These are phyloP conservation scores for Lachancea fermentati DNA, from an alignment of 805 yeast species.

Conservation along the genomic window DNA sequence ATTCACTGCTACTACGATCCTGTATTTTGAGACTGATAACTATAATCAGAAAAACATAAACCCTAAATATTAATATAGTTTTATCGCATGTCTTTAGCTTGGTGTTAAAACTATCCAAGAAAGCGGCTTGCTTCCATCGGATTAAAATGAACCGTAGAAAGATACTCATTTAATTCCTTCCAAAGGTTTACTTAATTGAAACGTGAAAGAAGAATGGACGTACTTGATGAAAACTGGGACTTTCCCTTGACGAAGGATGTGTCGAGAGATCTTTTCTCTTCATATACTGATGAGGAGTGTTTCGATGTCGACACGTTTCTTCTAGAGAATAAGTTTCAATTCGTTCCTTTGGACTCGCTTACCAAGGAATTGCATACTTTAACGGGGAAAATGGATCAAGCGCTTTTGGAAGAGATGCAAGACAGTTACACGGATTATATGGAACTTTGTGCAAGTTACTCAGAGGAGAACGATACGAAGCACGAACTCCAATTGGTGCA, in stretches of 20 bases:
- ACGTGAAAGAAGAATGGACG: conserved; percentile 15
- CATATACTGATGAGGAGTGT: conserved; percentile 15
- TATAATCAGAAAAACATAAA: no score
- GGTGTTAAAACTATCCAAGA: no score
- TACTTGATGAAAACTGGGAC: conserved; percentile 22
- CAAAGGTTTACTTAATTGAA: not conserved
- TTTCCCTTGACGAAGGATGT: conserved; percentile 27
- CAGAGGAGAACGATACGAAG: conserved; percentile 18
- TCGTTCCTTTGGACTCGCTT: conserved; percentile 26
- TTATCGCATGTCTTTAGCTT: no score
- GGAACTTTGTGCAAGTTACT: conserved; percentile 22
- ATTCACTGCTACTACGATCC: no score
- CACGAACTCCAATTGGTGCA: conserved; percentile 22
- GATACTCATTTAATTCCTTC: no score
- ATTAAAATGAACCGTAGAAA: not conserved
- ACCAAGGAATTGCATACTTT: conserved; percentile 22
- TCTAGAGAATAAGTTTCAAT: conserved; percentile 30
- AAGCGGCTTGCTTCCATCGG: no score
- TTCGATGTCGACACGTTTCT: conserved; percentile 28
- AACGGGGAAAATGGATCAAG: conserved; percentile 22
- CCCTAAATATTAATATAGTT: no score
- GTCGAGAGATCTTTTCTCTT: conserved; percentile 23
- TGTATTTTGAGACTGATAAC: no score
- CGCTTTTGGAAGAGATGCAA: conserved; percentile 24
- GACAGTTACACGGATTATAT: conserved; percentile 24